phyloP scores from a whole-genome alignment of 176 grass and related monocot species.

The Raddia guianensis region DNA sequence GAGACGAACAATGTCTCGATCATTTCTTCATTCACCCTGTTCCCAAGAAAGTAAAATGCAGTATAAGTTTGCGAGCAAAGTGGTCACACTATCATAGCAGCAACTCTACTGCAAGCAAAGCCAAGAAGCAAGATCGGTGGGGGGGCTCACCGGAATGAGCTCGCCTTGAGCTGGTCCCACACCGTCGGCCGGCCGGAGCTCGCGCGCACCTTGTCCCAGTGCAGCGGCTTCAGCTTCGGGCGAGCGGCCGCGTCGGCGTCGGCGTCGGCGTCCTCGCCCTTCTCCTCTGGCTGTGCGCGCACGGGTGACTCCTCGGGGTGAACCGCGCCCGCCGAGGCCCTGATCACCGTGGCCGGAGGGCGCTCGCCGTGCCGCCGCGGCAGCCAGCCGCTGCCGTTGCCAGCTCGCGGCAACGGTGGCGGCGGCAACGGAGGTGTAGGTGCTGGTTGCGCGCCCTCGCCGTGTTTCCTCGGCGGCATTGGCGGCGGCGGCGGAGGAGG shows the following conservation, averaged over 20 bases:
- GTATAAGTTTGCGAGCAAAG: neutral
- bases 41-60: neutral
- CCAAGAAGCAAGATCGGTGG: neutral
- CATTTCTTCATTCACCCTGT: constrained; percentile 76
- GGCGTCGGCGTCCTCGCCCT: constrained; percentile 20
- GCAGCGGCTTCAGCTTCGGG: constrained; percentile 68
- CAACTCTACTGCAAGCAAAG: neutral
- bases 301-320: constrained; percentile 38
- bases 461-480: constrained; percentile 38
- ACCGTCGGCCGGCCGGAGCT: constrained; percentile 71
- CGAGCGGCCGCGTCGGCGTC: constrained; percentile 14
- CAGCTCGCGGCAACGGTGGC: constrained; percentile 40
- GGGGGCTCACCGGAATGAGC: constrained; percentile 67
- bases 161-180: constrained; percentile 79
- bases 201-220: constrained; percentile 80
- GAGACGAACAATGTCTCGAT: constrained; percentile 77
- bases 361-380: constrained; percentile 40
- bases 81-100: neutral
- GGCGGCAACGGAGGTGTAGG: constrained; percentile 43
- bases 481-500: constrained; percentile 31
- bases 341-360: constrained; percentile 49
- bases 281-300: constrained; percentile 27
- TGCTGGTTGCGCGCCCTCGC: neutral
- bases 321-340: constrained; percentile 40
- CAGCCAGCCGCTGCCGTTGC: constrained; percentile 60